Conservation (phyloP, 768 basidiomycete genomes). For the Xanthoconium purpureum region DNA sequence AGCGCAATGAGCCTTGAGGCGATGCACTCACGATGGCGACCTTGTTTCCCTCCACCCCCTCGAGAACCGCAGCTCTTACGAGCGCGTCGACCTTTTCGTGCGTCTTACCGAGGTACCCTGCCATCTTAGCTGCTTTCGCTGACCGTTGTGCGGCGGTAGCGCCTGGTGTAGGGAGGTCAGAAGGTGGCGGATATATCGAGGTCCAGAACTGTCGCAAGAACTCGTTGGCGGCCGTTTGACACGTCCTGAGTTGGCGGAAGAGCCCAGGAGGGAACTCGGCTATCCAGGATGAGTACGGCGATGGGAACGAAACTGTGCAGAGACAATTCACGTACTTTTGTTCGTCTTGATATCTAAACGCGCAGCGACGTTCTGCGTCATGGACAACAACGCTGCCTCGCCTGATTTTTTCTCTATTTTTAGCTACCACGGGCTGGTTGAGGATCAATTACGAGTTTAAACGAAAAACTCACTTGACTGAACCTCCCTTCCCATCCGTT, state of each 20-base stretch:
- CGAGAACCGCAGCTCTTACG: slow-evolving; percentile 56
- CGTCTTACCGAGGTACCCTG: slow-evolving; percentile 73
- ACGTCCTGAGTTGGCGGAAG: slow-evolving; percentile 80
- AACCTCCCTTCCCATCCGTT: slow-evolving; percentile 58
- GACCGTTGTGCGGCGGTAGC: slow-evolving; percentile 66
- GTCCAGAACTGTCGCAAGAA: slow-evolving; percentile 97
- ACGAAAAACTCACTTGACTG: slow-evolving; percentile 43
- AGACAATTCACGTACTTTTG: slow-evolving; percentile 50
- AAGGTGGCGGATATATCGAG: slow-evolving; percentile 71
- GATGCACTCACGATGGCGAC: slow-evolving; percentile 59
- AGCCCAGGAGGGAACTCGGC: slow-evolving; percentile 78
- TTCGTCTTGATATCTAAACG: slow-evolving; percentile 63
- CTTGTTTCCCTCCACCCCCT: slow-evolving; percentile 58
- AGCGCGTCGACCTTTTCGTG: slow-evolving; percentile 79
- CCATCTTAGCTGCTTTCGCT: slow-evolving; percentile 85
- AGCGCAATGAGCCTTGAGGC: background rate
- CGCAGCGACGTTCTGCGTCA: slow-evolving; percentile 54
- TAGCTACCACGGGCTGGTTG: slow-evolving; percentile 39
- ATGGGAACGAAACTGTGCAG: background rate
- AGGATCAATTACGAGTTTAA: background rate
- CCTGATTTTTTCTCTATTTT: slow-evolving; percentile 66
- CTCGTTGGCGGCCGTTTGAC: slow-evolving; percentile 92
- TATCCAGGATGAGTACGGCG: slow-evolving; percentile 26
- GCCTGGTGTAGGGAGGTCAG: slow-evolving; percentile 50
- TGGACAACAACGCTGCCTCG: slow-evolving; percentile 63